Conservation (phyloP, 148 eudicot species). For the Rhododendron mucronatum region DNA sequence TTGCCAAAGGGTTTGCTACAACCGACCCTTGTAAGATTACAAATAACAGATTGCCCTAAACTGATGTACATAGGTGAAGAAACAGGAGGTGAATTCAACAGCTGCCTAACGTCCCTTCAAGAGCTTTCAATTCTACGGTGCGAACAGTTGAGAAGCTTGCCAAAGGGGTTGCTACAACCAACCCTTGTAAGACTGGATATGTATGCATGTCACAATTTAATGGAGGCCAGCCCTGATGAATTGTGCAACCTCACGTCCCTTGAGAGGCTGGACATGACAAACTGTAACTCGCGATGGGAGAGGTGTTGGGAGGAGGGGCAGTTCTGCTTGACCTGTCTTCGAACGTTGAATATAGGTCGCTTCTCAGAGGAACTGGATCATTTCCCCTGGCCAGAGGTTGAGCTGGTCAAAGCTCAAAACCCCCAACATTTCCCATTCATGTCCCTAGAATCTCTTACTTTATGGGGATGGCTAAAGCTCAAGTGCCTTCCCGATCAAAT, state of each 20-base stretch:
- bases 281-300: too few species aligned
- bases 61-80: background rate
- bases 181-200: too few species aligned
- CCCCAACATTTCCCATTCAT: too few species aligned
- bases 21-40: too few species aligned
- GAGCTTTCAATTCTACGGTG: fast-evolving
- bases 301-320: background rate
- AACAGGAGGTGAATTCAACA: background rate
- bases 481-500: background rate
- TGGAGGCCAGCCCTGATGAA: background rate
- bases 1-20: too few species aligned
- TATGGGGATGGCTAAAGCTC: background rate
- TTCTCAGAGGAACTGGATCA: background rate
- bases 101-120: background rate
- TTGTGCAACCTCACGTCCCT: background rate
- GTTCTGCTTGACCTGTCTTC: background rate
- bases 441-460: too few species aligned
- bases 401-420: too few species aligned
- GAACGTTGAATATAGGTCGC: background rate
- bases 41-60: too few species aligned
- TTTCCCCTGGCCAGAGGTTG: background rate
- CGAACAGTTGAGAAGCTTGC: too few species aligned
- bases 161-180: too few species aligned
- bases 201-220: background rate
- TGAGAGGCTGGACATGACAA: too few species aligned